These are phyloP conservation scores for Zarea fungicola DNA, from an alignment of 2,329 filamentous ascomycete genomes.

Conservation along the genomic window DNA sequence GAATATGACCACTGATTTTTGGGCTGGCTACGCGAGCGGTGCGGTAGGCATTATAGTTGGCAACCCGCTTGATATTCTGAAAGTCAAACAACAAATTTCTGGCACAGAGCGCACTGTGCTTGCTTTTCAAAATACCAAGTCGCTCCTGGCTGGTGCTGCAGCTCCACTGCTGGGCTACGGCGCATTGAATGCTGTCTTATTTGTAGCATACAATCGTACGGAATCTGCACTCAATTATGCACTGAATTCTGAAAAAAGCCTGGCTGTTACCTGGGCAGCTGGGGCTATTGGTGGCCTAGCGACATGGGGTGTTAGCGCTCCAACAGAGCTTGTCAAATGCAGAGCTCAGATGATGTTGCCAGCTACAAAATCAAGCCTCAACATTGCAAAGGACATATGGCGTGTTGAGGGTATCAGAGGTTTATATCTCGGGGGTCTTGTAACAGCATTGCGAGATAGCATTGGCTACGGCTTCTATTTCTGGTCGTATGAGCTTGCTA, in stretches of 20 bases:
- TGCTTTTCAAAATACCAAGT: slow-evolving; percentile 30
- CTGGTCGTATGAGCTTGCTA: slow-evolving; percentile 80
- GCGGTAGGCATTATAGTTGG: slow-evolving; percentile 82
- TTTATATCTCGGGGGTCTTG: slow-evolving; percentile 72
- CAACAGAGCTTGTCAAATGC: slow-evolving; percentile 89
- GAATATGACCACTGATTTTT: slow-evolving; percentile 90
- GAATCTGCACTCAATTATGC: slow-evolving; percentile 52
- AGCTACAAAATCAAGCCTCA: slow-evolving; percentile 51
- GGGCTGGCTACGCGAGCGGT: slow-evolving; percentile 86
- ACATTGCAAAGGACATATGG: slow-evolving; percentile 58
- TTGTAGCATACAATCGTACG: slow-evolving; percentile 86
- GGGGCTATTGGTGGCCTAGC: slow-evolving; percentile 78
- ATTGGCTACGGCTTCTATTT: slow-evolving; percentile 98
- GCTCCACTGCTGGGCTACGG: slow-evolving; percentile 88
- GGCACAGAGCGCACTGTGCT: slow-evolving; percentile 14
- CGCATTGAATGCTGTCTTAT: slow-evolving; percentile 83
- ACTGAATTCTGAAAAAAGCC: slow-evolving; percentile 35
- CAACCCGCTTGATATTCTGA: slow-evolving; percentile 71
- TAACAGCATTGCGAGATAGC: slow-evolving; percentile 79
- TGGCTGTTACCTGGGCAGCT: slow-evolving; percentile 69
- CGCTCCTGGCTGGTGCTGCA: slow-evolving; percentile 61
- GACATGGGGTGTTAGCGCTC: slow-evolving; percentile 79
- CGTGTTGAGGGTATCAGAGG: slow-evolving; percentile 57
- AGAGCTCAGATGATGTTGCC: slow-evolving; percentile 62
- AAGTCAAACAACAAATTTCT: slow-evolving; percentile 63